A percentile compares a stretch with the other conserved stretches of the same genome.
phyloP scores from a whole-genome alignment of 805 yeast genomes.

The Hanseniaspora taiwanica region DNA sequence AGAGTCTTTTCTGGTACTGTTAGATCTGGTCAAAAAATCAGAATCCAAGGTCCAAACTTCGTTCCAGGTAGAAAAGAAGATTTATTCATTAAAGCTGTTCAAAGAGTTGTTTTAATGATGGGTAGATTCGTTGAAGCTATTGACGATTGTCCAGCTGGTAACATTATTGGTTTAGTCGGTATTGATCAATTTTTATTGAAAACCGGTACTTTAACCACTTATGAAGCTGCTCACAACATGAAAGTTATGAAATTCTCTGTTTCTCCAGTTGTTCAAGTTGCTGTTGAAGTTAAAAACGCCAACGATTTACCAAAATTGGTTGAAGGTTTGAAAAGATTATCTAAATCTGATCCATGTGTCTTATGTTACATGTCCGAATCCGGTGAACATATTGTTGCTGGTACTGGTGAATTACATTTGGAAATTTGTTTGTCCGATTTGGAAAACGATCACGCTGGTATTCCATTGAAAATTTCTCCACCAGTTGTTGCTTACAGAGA shows the following conservation, averaged over 20 bases:
- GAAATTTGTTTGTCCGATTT: constrained; percentile 94
- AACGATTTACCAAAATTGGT: constrained; percentile 98
- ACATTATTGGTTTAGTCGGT: constrained; percentile 99
- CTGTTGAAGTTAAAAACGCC: constrained; percentile 99
- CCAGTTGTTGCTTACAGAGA: constrained; percentile 99
- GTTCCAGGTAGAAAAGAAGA: constrained; percentile 97
- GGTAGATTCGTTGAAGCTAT: constrained; percentile 97
- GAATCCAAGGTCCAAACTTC: constrained; percentile 99
- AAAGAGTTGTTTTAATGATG: constrained; percentile 99
- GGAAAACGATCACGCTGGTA: constrained; percentile 98
- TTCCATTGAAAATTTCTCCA: constrained; percentile 94
- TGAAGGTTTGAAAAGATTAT: constrained; percentile 99
- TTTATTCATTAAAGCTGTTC: constrained; percentile 90
- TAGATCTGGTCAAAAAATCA: constrained; percentile 95
- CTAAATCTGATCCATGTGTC: constrained; percentile 99
- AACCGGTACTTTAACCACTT: constrained; percentile 98
- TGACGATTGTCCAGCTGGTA: constrained; percentile 99
- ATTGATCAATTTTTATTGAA: constrained; percentile 98
- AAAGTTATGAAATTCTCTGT: constrained; percentile 99
- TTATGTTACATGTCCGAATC: constrained; percentile 74
- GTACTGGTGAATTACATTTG: constrained; percentile 99
- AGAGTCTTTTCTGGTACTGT: constrained; percentile 99
- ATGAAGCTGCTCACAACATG: constrained; percentile 96
- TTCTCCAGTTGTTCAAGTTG: constrained; percentile 98
- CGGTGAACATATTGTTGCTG: constrained; percentile 99